Base-by-base conservation (phyloP, 176 grass and related monocot genomes). In the Musa beccarii region DNA sequence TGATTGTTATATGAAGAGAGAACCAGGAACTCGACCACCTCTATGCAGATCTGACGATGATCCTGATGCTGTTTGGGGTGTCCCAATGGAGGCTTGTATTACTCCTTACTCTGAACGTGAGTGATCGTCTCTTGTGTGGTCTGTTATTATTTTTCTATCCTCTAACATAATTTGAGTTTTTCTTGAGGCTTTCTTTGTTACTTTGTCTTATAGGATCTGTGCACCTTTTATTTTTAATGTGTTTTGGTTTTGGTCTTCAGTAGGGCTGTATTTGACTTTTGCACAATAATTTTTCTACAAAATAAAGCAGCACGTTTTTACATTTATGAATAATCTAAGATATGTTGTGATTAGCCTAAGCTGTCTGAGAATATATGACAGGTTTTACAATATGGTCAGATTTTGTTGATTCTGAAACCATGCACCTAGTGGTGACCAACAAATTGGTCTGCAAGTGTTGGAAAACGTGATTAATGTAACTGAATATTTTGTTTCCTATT, bases 11-110 rank as follows among this genome's bases (percentile, higher is more conserved):
- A 28, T 69, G 43, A 69, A 69, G 15, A 69, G 67, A 19, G 16
- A 69, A n/a, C 16, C 67, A 69, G 67, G 67, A 69, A 69, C 11
- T 69, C 67, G 3, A 69, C 67, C 67, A 69, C 67, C 67, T 10
- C 29, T 69, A 20, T 69, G 67, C 67, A 50, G 29, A 69, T 69
- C 34, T 69, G 29, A 51, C 20, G 43, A 69, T 69, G 15, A 69
- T 69, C 67, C 67, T 50, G 67, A 69, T 69, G 67, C 67, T 20
- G 34, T 69, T 69, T 69, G 67, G 67, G 67, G 67, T 51, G 29
- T 69, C 17, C 43, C 34, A 69, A 69, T 69, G 67, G 67, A 51
- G 34, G 34, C 67, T 50, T 69, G 67, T 51, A 69, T 49, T 13
- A 69, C 67, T 17, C 67, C 34, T n/a, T 69, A 69, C 12, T 28